phyloP scores from a whole-genome alignment of 228 moss, liverwort and hornwort species.

The Sphagnum magellanicum region DNA sequence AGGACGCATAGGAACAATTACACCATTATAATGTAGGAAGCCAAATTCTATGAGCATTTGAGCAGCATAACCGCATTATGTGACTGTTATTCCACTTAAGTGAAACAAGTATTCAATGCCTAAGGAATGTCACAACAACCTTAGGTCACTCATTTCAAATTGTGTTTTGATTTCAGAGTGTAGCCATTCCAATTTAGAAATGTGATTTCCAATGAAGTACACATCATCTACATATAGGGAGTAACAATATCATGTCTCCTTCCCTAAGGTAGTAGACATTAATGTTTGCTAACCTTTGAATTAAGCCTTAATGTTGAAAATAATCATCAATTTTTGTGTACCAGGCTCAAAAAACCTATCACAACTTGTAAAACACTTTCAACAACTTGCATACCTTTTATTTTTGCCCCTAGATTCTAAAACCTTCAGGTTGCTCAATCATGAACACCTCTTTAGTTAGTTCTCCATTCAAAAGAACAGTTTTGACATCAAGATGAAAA shows the following conservation, averaged over 20 bases:
- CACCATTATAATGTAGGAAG: background rate
- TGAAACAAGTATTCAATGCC: background rate
- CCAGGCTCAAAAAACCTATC: background rate
- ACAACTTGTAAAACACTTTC: background rate
- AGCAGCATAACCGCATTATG: background rate
- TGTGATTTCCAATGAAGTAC: background rate
- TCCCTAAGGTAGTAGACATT: slow-evolving; percentile 3
- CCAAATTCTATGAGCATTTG: background rate
- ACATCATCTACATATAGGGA: background rate
- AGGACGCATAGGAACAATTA: background rate
- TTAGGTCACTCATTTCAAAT: background rate
- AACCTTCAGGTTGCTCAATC: slow-evolving; percentile 1
- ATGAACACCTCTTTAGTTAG: slow-evolving; percentile 1
- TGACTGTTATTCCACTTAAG: background rate
- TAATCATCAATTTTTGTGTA: background rate
- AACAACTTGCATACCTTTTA: slow-evolving; percentile 3
- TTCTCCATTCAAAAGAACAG: background rate
- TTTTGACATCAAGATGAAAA: slow-evolving; percentile 7
- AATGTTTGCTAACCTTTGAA: background rate
- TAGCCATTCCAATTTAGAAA: background rate
- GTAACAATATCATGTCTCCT: background rate
- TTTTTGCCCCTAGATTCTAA: background rate
- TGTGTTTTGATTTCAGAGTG: background rate
- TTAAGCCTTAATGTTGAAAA: background rate
- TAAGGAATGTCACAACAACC: background rate